Conservation (phyloP, 2,329 filamentous ascomycete genomes). For the Pseudogymnoascus sp. region DNA sequence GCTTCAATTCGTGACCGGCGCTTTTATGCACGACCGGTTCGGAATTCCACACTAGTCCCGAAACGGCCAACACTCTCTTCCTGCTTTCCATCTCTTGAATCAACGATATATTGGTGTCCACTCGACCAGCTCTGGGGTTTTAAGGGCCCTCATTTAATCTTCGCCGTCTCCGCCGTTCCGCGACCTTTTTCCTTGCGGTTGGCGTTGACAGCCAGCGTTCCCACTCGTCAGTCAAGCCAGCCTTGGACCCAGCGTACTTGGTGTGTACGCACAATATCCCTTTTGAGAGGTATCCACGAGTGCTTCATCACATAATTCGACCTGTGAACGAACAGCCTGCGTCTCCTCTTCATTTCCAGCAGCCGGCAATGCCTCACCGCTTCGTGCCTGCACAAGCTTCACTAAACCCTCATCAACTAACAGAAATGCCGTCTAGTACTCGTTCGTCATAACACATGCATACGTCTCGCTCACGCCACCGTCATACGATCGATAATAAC, state of each 20-base stretch:
- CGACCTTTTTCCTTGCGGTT: background rate
- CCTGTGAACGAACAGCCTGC: background rate
- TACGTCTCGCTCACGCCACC: background rate
- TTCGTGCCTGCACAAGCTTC: background rate
- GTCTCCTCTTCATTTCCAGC: background rate
- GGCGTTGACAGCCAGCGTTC: background rate
- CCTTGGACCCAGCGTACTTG: background rate
- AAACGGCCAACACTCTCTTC: background rate
- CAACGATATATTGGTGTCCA: background rate
- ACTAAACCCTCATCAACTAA: background rate
- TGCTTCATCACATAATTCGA: background rate
- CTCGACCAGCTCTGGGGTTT: background rate
- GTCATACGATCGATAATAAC: background rate
- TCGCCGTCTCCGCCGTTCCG: background rate
- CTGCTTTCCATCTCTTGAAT: background rate
- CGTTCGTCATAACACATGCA: background rate
- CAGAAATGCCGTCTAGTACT: background rate
- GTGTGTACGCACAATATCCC: background rate
- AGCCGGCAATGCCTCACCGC: background rate
- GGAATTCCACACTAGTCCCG: constrained; percentile 36
- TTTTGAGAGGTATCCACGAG: background rate
- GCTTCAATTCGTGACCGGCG: background rate
- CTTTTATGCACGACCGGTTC: background rate
- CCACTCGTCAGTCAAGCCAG: background rate
- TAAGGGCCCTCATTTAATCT: background rate